Percentiles rank a stretch among this genome's conserved stretches.
These are phyloP conservation scores for Cordyceps pruinosa DNA, from an alignment of 2,329 filamentous ascomycete genomes.

Conservation along the genomic window DNA sequence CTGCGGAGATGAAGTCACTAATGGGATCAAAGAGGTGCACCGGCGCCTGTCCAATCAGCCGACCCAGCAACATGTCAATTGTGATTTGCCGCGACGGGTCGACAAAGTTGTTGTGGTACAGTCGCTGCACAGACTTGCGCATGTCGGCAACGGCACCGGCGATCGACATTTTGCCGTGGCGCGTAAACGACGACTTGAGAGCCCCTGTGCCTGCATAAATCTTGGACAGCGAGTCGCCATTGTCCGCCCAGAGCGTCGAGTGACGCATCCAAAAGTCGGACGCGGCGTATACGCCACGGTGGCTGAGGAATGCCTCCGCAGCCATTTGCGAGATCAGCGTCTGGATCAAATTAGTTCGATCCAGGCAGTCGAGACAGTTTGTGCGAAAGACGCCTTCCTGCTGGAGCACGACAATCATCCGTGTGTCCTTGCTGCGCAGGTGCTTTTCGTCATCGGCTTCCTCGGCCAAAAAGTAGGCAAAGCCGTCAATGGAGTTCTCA, in stretches of 20 bases:
- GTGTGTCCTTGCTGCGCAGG: conserved; percentile 30
- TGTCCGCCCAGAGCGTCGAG: conserved; percentile 93
- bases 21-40: conserved; percentile 91
- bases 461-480: conserved; percentile 86
- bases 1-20: conserved; percentile 78
- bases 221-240: conserved; percentile 86
- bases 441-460: conserved; percentile 50
- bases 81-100: conserved; percentile 90
- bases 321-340: conserved; percentile 94
- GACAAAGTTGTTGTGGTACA: conserved; percentile 97
- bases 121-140: conserved; percentile 83
- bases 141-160: conserved; percentile 92
- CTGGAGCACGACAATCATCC: conserved; percentile 67
- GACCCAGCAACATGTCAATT: conserved; percentile 85
- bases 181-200: conserved; percentile 89
- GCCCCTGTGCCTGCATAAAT: conserved; percentile 97
- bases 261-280: conserved; percentile 89
- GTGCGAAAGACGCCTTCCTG: conserved; percentile 95
- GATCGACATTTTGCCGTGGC: conserved; percentile 91
- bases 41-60: conserved; percentile 72
- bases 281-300: conserved; percentile 60
- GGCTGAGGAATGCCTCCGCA: conserved; percentile 72
- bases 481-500: conserved; percentile 70
- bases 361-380: conserved; percentile 92
- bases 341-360: conserved; percentile 93